These are phyloP conservation scores for Neonectria hederae DNA, from an alignment of 2,329 filamentous ascomycete genomes.

Conservation along the genomic window DNA sequence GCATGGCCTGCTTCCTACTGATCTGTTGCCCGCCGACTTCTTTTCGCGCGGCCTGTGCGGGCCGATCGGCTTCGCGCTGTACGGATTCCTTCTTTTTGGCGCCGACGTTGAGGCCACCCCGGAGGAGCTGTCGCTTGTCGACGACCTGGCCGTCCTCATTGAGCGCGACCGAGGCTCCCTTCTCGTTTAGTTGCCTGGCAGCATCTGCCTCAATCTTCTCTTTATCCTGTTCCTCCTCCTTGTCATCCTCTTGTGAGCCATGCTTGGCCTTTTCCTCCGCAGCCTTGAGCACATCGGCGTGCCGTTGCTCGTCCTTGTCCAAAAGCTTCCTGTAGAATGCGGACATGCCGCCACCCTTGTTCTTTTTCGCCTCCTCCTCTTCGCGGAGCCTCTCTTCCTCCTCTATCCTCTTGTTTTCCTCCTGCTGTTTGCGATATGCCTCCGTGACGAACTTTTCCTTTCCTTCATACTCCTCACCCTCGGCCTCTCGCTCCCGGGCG, in stretches of 20 bases:
- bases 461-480: constrained; percentile 82
- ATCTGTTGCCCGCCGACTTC: constrained; percentile 53
- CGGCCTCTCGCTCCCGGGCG: constrained; percentile 78
- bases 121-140: constrained; percentile 83
- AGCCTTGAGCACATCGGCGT: constrained; percentile 75
- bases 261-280: constrained; percentile 64
- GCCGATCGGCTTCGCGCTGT: constrained; percentile 36
- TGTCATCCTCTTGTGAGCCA: constrained; percentile 46
- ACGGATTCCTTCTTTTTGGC: constrained; percentile 65
- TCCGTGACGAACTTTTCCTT: constrained; percentile 90
- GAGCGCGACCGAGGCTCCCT: constrained; percentile 69
- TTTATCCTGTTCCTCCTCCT: constrained; percentile 59
- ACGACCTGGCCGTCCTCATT: constrained; percentile 87
- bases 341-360: constrained; percentile 74
- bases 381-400: constrained; percentile 75
- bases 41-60: constrained; percentile 44
- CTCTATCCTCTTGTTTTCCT: constrained; percentile 75
- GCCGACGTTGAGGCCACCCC: constrained; percentile 78
- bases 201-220: constrained; percentile 69
- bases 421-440: constrained; percentile 83
- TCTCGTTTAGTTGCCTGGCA: constrained; percentile 73
- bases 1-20: constrained; percentile 71
- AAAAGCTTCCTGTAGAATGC: constrained; percentile 81
- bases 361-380: constrained; percentile 71
- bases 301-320: constrained; percentile 73